Base-by-base conservation (phyloP, 1,284 basidiomycete species). In the Limonomyces culmigenus region DNA sequence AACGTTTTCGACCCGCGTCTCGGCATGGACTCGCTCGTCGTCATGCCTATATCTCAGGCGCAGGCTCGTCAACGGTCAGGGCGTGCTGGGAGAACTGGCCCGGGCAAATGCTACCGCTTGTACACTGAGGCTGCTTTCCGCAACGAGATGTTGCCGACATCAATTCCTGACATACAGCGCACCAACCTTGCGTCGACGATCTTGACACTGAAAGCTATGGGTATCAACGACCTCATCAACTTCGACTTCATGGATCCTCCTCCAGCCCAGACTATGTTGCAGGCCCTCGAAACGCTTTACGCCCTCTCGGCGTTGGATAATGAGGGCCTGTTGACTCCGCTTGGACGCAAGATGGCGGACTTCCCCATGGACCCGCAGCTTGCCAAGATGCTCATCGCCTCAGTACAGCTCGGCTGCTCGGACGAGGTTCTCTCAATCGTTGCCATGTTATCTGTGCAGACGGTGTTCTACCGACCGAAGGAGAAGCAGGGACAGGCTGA, bases 211-310 rank as follows among this genome's bases (percentile, higher is more conserved):
- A 98, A 98, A 54, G 92, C 95, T 3, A 97, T 99, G 93, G 95
- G 95, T 21, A 76, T 99, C 61, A 98, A 98, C 50, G 93, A 99
- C 53, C 62, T 99, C 14, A 74, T 98, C 43, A 87, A 87, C 55
- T 98, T 98, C 55, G 93, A 97, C 55, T 99, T 97, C 53, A 97
- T 98, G 93, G 95, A 98, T 54, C 91, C 93, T 1, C 95, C 95
- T 20, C 92, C 93, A 0, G 84, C 91, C 0, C 88, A 84, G 49
- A 97, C 92, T 4, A 86, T 98, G 74, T 63, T 95, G 36, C 96
- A 95, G 53, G 95, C 89, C 2, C 97, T 97, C 92, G 97, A 97
- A 55, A 92, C 97, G 55, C 74, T 99, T 16, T 99, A 95, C 93
- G 91, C 96, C 3, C 76, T 98, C 12, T 91, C 91, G 27, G 95